A percentile compares a stretch with the other conserved stretches of the same genome.
Conservation (phyloP, 2,329 filamentous ascomycete genomes). For the Fusarium tanahbumbuense region DNA sequence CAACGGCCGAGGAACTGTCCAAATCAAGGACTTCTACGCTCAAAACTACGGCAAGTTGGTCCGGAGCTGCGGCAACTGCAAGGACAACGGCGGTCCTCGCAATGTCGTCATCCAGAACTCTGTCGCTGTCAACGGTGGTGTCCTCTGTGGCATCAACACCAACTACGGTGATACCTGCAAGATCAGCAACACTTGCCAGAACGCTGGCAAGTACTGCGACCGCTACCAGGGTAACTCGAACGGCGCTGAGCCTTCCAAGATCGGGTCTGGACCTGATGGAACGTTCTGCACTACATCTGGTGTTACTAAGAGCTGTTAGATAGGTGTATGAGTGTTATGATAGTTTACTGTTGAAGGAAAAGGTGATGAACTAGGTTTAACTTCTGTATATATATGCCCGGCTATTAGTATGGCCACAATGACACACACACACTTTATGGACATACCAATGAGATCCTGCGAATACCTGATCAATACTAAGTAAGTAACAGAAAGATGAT, state of each 20-base stretch:
- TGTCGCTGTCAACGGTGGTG: slow-evolving; percentile 37
- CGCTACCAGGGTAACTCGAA: slow-evolving; percentile 37
- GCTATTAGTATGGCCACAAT: not conserved
- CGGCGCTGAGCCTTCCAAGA: slow-evolving; percentile 41
- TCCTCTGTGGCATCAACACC: slow-evolving; percentile 45
- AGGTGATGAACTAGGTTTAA: not conserved
- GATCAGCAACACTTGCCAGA: slow-evolving; percentile 38
- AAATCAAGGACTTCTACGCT: slow-evolving; percentile 52
- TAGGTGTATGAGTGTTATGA: not conserved
- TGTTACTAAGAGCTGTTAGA: slow-evolving; percentile 29
- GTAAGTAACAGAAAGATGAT: too few species aligned
- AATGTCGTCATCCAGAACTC: slow-evolving; percentile 39
- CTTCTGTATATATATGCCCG: slow-evolving; percentile 1
- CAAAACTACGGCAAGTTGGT: slow-evolving; percentile 58
- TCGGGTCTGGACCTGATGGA: slow-evolving; percentile 41
- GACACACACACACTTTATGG: not conserved
- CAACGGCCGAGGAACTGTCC: slow-evolving; percentile 56
- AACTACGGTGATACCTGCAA: slow-evolving; percentile 46
- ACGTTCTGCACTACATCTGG: slow-evolving; percentile 32
- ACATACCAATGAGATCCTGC: not conserved
- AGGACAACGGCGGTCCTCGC: slow-evolving; percentile 34
- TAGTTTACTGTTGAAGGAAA: not conserved
- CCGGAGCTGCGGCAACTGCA: slow-evolving; percentile 59
- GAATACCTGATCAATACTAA: not conserved
- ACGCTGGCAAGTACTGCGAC: slow-evolving; percentile 39